Conservation (phyloP, 2,329 filamentous ascomycete species). For the Fusarium denticulatum region DNA sequence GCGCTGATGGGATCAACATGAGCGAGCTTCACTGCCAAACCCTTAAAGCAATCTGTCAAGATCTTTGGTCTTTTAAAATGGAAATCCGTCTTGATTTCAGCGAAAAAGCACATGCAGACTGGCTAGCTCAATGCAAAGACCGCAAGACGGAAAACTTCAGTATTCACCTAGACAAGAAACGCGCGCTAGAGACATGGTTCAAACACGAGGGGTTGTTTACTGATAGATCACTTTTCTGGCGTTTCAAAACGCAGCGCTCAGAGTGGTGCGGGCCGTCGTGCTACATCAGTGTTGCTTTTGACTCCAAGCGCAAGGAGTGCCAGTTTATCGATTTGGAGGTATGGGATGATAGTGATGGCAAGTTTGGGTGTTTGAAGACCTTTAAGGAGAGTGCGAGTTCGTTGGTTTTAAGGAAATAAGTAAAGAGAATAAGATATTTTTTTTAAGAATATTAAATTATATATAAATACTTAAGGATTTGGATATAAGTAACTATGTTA, state of each 20-base stretch:
- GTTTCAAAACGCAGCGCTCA: constrained; percentile 1
- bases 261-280: neutral
- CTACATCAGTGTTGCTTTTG: neutral
- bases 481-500: too few species aligned
- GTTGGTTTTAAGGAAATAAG: neutral
- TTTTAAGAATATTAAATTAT: too few species aligned
- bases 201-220: neutral
- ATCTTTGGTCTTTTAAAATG: neutral
- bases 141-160: neutral
- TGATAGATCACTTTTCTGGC: constrained; percentile 1
- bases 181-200: constrained; percentile 9
- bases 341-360: neutral
- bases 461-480: too few species aligned
- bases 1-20: fast-evolving
- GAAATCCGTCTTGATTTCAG: neutral
- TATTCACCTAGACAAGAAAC: constrained; percentile 14
- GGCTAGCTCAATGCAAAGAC: neutral
- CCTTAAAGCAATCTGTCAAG: neutral
- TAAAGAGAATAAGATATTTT: neutral
- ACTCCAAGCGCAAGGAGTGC: neutral
- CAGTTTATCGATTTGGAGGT: neutral
- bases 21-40: neutral
- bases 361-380: neutral
- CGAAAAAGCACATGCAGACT: neutral
- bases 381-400: neutral